These are phyloP conservation scores for Fusarium acutatum DNA, from an alignment of 2,329 filamentous ascomycete species.

Conservation along the genomic window DNA sequence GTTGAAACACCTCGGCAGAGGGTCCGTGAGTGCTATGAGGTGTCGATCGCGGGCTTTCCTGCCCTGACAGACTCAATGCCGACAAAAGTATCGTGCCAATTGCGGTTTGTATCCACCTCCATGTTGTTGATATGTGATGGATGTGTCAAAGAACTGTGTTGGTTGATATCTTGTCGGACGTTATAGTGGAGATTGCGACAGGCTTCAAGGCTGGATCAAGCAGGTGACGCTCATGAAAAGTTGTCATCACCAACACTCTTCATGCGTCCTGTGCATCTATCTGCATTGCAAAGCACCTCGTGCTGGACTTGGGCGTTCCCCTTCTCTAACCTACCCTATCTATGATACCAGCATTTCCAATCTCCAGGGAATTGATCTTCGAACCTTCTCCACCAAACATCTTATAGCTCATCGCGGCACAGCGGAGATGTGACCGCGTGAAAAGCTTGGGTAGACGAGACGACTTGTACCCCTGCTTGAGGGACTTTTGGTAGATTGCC, in stretches of 20 bases:
- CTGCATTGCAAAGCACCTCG: constrained; percentile 10
- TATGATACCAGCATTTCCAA: background rate
- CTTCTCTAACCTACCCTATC: background rate
- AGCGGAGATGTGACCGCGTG: constrained; percentile 25
- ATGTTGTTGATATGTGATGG: constrained; percentile 18
- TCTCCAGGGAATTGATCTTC: background rate
- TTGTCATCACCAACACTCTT: constrained; percentile 36
- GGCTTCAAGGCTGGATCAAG: constrained; percentile 28
- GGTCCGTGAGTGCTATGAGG: constrained; percentile 7
- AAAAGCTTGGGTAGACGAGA: constrained; percentile 7
- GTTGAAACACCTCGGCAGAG: constrained; percentile 22
- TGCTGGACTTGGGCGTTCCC: background rate
- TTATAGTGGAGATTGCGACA: constrained; percentile 19
- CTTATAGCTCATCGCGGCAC: constrained; percentile 22
- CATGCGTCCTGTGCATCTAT: constrained; percentile 22
- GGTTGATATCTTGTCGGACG: constrained; percentile 24
- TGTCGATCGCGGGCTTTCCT: constrained; percentile 28
- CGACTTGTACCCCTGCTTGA: constrained; percentile 19
- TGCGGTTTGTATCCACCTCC: constrained; percentile 1
- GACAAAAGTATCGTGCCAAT: constrained; percentile 10
- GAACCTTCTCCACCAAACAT: constrained; percentile 23
- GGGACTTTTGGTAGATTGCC: constrained; percentile 28
- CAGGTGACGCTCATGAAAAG: constrained; percentile 23
- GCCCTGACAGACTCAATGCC: constrained; percentile 33
- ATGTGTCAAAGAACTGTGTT: constrained; percentile 23